These are phyloP conservation scores for Boletus bicolor DNA, from an alignment of 768 basidiomycete species.

Conservation along the genomic window DNA sequence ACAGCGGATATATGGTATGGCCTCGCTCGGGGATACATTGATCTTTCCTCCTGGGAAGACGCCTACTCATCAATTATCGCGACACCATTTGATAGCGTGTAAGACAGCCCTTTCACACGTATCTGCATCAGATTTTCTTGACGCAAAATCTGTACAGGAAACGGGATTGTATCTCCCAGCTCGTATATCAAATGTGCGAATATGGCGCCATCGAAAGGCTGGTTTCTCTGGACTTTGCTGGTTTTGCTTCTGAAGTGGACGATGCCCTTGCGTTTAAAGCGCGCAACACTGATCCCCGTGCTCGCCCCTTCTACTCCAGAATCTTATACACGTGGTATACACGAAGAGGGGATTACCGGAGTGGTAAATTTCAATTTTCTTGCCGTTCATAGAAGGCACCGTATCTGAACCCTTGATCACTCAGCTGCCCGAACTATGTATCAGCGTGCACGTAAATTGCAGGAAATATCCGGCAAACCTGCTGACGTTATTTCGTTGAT, in stretches of 20 bases:
- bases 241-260: slow-evolving; percentile 84
- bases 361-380: slow-evolving; percentile 54
- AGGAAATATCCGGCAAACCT: slow-evolving; percentile 37
- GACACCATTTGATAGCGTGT: slow-evolving; percentile 77
- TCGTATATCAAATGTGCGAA: slow-evolving; percentile 93
- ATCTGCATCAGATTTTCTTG: slow-evolving; percentile 8
- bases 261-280: slow-evolving; percentile 87
- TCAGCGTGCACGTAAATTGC: slow-evolving; percentile 79
- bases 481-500: slow-evolving; percentile 43
- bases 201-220: slow-evolving; percentile 75
- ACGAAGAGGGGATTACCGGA: slow-evolving; percentile 83
- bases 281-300: slow-evolving; percentile 86
- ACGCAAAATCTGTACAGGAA: slow-evolving; percentile 47
- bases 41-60: slow-evolving; percentile 75
- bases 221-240: slow-evolving; percentile 80
- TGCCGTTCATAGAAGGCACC: slow-evolving; percentile 5
- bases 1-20: slow-evolving; percentile 75
- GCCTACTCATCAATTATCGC: slow-evolving; percentile 80
- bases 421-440: slow-evolving; percentile 92
- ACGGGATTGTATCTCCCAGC: slow-evolving; percentile 74
- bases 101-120: slow-evolving; percentile 34
- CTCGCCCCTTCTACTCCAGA: slow-evolving; percentile 80
- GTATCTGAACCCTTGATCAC: slow-evolving; percentile 26
- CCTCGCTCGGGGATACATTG: slow-evolving; percentile 71
- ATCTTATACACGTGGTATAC: slow-evolving; percentile 96